Evolutionary conservation across 2,329 filamentous ascomycete species (phyloP), one percentile per base, ranked within the genome.

Genomic region (Pestalotiopsis sp.): DNA sequence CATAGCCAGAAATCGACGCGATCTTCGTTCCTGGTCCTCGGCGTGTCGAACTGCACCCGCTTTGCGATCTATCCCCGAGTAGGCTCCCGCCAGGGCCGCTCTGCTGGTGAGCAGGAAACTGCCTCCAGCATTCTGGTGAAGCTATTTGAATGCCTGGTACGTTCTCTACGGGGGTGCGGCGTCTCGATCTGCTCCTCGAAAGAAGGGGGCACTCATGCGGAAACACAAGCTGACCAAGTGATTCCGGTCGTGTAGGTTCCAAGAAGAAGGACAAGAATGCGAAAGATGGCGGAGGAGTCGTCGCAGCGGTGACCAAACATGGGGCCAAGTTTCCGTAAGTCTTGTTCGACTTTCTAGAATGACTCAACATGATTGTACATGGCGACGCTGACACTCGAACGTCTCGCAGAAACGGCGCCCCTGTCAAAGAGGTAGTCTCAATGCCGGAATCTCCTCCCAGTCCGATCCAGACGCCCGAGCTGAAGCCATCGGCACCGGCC

Each of bases 201-300:
- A 61, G 64, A 75, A 76, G 67, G 69, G 69, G 70, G 73, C 67
- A 23, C 72, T 70, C 69, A 78, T 75, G 71, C 71, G 72, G 67
- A 76, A 75, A 64, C 72, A 77, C 68, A 77, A 76, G 71, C 76
- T 77, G 77, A 76, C 75, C 66, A 70, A 70, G 67, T n/a, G 72
- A 70, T 74, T 73, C 75, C 68, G 71, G 69, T 70, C 58, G 68
- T 67, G 66, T 75, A 78, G 77, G 74, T 73, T 73, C 75, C 73
- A 79, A 77, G 77, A 78, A 79, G 72, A 77, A 78, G 75, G 76
- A 78, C 41, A 78, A 75, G 70, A 74, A 79, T 77, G 77, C 68
- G 68, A 79, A 77, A 77, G 77, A 79, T 66, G 73, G 70, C 70
- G 77, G 77, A 72, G 77, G 77, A 61, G 77, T 79, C 69, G 73